Conservation (phyloP, 345 rosid species). For the Hypericum perforatum region DNA sequence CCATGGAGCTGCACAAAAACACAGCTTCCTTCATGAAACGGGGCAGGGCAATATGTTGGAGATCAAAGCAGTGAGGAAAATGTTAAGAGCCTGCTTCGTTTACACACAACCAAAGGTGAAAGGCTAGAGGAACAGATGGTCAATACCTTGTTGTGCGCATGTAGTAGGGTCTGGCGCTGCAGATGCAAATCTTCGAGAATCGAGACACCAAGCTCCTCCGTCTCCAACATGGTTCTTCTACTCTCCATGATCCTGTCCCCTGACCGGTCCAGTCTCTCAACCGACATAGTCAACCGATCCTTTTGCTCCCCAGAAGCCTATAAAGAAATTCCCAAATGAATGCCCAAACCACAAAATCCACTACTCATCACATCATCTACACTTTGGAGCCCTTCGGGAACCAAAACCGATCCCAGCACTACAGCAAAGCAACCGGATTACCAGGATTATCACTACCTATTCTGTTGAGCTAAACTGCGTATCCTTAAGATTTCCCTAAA, state of each 20-base stretch:
- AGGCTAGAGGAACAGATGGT: neutral
- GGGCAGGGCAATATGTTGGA: no score
- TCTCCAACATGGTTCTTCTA: slow-evolving; percentile 5
- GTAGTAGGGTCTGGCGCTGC: slow-evolving; percentile 2
- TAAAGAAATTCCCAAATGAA: neutral
- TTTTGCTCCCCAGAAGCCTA: neutral
- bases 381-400: neutral
- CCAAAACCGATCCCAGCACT: neutral
- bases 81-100: no score
- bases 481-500: neutral
- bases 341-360: neutral
- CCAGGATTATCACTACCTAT: no score
- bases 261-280: slow-evolving; percentile 3
- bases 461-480: no score
- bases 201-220: slow-evolving; percentile 1
- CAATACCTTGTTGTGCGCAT: neutral
- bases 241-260: neutral
- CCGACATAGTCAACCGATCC: neutral
- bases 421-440: no score
- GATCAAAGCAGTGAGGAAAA: no score
- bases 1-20: slow-evolving; percentile 22
- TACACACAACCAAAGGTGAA: neutral
- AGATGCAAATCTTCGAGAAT: slow-evolving; percentile 6
- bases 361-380: no score
- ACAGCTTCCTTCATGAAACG: neutral